Conservation (phyloP, 2,329 filamentous ascomycete species). For the Aspergillus brunneoviolaceus region DNA sequence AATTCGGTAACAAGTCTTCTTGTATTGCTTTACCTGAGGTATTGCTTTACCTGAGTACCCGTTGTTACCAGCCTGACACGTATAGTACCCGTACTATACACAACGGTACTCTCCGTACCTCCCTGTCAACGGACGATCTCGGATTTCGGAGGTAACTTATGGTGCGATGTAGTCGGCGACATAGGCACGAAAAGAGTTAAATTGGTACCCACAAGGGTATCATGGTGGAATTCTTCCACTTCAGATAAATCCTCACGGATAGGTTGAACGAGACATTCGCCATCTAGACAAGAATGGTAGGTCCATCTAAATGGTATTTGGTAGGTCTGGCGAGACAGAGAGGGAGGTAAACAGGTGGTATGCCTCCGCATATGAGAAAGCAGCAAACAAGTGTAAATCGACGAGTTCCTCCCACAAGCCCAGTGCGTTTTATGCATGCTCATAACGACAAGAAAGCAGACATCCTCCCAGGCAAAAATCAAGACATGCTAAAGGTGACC, state of each 20-base stretch:
- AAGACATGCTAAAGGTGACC: conserved; percentile 4
- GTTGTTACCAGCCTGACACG: background rate
- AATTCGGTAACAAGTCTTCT: no score
- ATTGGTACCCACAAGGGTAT: no score
- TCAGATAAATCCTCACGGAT: no score
- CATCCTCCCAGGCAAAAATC: conserved; percentile 6
- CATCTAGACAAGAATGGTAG: no score
- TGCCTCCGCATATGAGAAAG: background rate
- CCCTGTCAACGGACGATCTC: background rate
- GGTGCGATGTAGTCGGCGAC: background rate
- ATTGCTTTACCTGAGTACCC: no score
- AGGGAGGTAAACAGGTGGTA: background rate
- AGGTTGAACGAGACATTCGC: no score
- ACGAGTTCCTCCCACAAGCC: background rate
- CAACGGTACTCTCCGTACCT: background rate
- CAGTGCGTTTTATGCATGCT: conserved; percentile 10
- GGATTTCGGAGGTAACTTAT: background rate
- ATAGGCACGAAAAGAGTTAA: background rate
- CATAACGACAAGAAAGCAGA: conserved; percentile 4
- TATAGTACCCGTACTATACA: background rate
- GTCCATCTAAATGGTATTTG: background rate
- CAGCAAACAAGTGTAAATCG: background rate
- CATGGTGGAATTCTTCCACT: no score
- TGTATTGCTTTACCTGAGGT: no score
- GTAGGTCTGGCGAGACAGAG: background rate